phyloP scores from a whole-genome alignment of 2,329 filamentous ascomycete species.

The Metarhizium rileyi region DNA sequence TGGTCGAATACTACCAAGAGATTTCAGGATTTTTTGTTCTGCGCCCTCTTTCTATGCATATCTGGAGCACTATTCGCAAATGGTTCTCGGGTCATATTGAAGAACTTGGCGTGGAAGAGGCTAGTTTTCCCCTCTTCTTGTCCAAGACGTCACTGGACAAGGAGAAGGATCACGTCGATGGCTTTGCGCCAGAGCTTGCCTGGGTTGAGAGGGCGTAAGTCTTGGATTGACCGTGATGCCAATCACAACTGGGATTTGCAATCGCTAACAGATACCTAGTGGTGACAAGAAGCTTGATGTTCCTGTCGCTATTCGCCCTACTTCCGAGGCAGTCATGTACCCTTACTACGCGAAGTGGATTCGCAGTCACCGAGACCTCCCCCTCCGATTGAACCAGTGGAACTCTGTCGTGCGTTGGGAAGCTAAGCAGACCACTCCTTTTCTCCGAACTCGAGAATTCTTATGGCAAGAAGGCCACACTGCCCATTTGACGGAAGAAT shows the following conservation, averaged over 20 bases:
- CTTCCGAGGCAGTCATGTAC: conserved; percentile 79
- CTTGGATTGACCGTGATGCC: not conserved
- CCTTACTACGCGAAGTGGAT: conserved; percentile 97
- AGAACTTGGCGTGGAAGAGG: conserved; percentile 85
- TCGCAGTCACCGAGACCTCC: conserved; percentile 88
- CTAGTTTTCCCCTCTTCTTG: conserved; percentile 94
- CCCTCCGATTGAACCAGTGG: conserved; percentile 94
- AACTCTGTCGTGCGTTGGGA: conserved; percentile 92
- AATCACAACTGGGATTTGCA: not conserved
- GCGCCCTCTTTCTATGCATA: conserved; percentile 59
- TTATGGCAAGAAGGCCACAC: conserved; percentile 95
- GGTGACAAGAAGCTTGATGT: conserved; percentile 89
- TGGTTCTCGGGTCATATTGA: conserved; percentile 72
- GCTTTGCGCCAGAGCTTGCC: conserved; percentile 88
- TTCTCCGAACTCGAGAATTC: conserved; percentile 89
- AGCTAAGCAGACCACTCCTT: conserved; percentile 83
- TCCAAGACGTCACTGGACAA: conserved; percentile 77
- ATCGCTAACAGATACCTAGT: conserved; percentile 30
- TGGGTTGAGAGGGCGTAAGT: conserved; percentile 78
- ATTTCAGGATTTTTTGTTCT: conserved; percentile 97
- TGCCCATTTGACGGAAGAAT: conserved; percentile 76
- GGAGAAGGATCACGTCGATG: conserved; percentile 95
- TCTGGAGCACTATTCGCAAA: conserved; percentile 56
- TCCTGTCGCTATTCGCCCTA: conserved; percentile 57
- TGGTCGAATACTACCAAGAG: conserved; percentile 92